phyloP scores from a whole-genome alignment of 139 green algal genomes.

The Raphidocelis subcapitata region DNA sequence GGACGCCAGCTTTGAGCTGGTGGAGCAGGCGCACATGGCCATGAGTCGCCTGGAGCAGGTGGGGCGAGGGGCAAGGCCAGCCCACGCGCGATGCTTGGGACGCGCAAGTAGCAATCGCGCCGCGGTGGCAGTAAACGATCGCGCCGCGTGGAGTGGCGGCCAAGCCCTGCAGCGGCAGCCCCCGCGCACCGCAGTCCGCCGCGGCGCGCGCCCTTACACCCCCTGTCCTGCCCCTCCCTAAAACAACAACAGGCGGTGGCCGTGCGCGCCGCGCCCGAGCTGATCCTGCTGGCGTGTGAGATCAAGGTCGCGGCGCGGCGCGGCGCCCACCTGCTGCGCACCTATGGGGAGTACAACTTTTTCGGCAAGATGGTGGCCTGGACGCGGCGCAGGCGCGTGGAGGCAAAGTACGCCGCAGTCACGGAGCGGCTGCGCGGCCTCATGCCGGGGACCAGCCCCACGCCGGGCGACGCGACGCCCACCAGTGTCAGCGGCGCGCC shows the following conservation, averaged over 20 bases:
- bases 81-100: background rate
- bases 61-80: background rate
- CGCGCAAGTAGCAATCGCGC: background rate
- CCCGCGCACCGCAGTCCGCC: background rate
- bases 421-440: slow-evolving; percentile 19
- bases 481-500: background rate
- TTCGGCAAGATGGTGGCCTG: slow-evolving; percentile 37
- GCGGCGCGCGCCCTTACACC: background rate
- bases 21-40: slow-evolving; percentile 45
- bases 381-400: slow-evolving; percentile 20
- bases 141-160: background rate
- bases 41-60: slow-evolving; percentile 48
- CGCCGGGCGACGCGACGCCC: background rate
- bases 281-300: slow-evolving; percentile 43
- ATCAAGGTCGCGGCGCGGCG: slow-evolving; percentile 41
- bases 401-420: slow-evolving; percentile 40
- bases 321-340: slow-evolving; percentile 39
- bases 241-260: background rate
- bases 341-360: slow-evolving; percentile 42
- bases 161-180: background rate
- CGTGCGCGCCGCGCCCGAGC: slow-evolving; percentile 8
- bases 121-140: background rate
- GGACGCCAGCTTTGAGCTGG: slow-evolving; percentile 35
- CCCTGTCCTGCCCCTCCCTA: background rate
- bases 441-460: slow-evolving; percentile 10